phyloP scores from a whole-genome alignment of 371 early-diverging fungal genomes.

The Mucor mucedo region DNA sequence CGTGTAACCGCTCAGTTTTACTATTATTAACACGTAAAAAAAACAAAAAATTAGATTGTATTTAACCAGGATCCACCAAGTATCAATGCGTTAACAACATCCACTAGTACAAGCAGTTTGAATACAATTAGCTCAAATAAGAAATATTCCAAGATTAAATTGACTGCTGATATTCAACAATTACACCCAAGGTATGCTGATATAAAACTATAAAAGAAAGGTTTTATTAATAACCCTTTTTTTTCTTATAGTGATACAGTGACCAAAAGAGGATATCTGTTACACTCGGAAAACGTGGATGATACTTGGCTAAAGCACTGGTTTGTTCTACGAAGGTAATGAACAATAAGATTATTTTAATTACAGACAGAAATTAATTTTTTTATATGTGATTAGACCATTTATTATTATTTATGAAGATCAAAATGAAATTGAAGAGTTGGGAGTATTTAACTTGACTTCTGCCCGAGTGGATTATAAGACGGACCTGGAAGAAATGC shows the following conservation, averaged over 20 bases:
- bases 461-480: constrained; percentile 70
- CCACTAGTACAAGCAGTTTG: constrained; percentile 19
- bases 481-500: constrained; percentile 53
- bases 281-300: constrained; percentile 45
- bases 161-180: constrained; percentile 34
- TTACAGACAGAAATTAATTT: background rate
- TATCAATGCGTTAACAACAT: constrained; percentile 15
- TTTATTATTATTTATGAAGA: constrained; percentile 74
- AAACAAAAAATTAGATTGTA: constrained; percentile 24
- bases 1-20: too few species aligned
- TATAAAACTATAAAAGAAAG: too few species aligned
- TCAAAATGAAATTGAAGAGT: constrained; percentile 61
- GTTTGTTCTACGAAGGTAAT: constrained; percentile 50
- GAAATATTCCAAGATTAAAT: constrained; percentile 23
- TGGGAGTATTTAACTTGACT: constrained; percentile 69
- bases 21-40: background rate
- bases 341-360: background rate
- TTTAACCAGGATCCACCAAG: constrained; percentile 36
- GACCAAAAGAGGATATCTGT: constrained; percentile 58
- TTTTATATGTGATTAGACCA: constrained; percentile 49
- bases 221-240: constrained; percentile 32
- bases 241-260: constrained; percentile 54
- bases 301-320: constrained; percentile 42
- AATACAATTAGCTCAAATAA: constrained; percentile 14
- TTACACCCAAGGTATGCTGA: constrained; percentile 28